Base-by-base conservation (phyloP, 148 eudicot species). In the Vaccinium myrtillus region DNA sequence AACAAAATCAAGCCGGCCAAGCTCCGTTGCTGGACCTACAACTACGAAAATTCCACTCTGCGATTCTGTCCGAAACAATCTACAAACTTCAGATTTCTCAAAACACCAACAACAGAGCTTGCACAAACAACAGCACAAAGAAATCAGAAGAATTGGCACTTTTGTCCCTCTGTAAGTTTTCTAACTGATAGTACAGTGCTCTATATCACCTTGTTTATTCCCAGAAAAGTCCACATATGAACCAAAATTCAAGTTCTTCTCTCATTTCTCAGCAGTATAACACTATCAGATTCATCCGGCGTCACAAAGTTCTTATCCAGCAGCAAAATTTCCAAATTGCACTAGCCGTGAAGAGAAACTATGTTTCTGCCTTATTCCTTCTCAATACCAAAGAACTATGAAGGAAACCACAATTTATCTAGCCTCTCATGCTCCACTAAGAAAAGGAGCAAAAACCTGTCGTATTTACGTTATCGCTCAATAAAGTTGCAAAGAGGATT, bases 381-480 rank as follows among this genome's bases (percentile, higher is more conserved):
- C 49, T 82, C 78, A 67, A 81, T 19, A 50, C 77, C 13, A 82
- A 50, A 48, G 36, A 82, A 51, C 25, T 23, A 53, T 9, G 5
- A 81, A 63, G 19, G 30, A 50, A 82, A 32, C 82, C 58, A 32
- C 49, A 30, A 80, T 39, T 25, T 46, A 46, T 43, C 74, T n/a
- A 50, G 32, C 32, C 74, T 63, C 65, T 61, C 55, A 56, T 74
- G 80, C 70, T 83, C 79, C 54, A 39, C 14, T 9, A n/a, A 61
- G 78, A 67, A 71, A 79, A 54, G 78, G 79, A 84, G 83, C 55
- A 55, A 84, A 71, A 79, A 79, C 79, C 55, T 49, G 84, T 75
- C 61, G 55, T 65, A 82, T 85, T 48, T 82, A 77, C 80, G 67
- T 23, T 39, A 19, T 71, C 10, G 23, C 53, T 21, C 32, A 36